Percentiles rank a stretch among this genome's conserved stretches.
Conservation (phyloP, 257 asterid genomes). For the Solanum gracilifrons region DNA sequence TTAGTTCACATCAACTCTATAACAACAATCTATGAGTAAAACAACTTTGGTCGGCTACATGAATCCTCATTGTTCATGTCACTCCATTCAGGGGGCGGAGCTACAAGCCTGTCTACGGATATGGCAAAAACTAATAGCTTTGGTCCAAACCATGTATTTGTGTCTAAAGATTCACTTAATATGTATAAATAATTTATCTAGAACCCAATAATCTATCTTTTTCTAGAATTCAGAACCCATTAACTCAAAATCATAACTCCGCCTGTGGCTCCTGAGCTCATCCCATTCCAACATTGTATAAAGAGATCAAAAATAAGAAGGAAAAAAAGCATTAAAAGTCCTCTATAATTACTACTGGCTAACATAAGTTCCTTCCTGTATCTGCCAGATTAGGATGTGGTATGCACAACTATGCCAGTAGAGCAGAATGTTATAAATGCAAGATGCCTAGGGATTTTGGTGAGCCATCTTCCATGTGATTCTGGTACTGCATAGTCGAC, state of each 20-base stretch:
- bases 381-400: conserved; percentile 36
- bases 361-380: not conserved
- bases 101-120: not conserved
- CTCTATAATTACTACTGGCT: not conserved
- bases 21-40: not conserved
- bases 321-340: not conserved
- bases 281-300: not conserved
- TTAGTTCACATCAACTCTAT: not conserved
- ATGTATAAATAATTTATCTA: not conserved
- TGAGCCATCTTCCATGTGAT: conserved; percentile 5
- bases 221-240: not conserved
- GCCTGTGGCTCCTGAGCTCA: not conserved
- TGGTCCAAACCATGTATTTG: not conserved
- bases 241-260: not conserved
- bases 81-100: not conserved
- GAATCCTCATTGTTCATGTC: not conserved
- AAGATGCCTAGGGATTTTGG: conserved; percentile 45
- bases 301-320: not conserved
- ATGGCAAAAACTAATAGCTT: not conserved
- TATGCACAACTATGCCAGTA: conserved; percentile 65
- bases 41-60: not conserved
- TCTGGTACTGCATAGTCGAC: not conserved
- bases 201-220: not conserved
- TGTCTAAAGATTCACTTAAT: not conserved
- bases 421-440: conserved; percentile 67